These are phyloP conservation scores for Boletus reticuloceps DNA, from an alignment of 768 basidiomycete species.

Conservation along the genomic window DNA sequence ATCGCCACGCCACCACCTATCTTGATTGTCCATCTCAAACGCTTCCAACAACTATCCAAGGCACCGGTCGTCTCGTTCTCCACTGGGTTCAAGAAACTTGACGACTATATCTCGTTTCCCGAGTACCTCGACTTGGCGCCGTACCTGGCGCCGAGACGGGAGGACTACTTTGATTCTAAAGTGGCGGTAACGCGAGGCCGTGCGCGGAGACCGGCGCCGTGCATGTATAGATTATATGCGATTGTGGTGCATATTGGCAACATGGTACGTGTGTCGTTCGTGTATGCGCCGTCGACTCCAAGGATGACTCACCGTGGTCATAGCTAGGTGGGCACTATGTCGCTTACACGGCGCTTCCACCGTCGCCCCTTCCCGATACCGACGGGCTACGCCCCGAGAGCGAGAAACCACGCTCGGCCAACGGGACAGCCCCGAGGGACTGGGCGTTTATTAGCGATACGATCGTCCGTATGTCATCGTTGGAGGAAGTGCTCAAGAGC, in stretches of 20 bases:
- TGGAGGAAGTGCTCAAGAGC: constrained; percentile 88
- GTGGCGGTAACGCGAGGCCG: constrained; percentile 23
- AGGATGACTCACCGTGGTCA: neutral
- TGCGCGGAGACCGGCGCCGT: constrained; percentile 33
- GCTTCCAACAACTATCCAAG: constrained; percentile 85
- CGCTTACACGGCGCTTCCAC: constrained; percentile 75
- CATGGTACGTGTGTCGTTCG: constrained; percentile 54
- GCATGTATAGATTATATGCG: constrained; percentile 71
- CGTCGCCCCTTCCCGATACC: constrained; percentile 21
- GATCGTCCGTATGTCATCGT: constrained; percentile 68
- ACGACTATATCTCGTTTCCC: constrained; percentile 90
- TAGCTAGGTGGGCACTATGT: constrained; percentile 90
- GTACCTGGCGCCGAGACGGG: constrained; percentile 79
- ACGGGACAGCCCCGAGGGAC: constrained; percentile 38
- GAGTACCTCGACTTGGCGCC: constrained; percentile 82
- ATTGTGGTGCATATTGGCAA: constrained; percentile 86
- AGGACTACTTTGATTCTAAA: constrained; percentile 58
- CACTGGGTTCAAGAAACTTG: constrained; percentile 81
- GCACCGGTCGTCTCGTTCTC: constrained; percentile 60
- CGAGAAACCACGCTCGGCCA: constrained; percentile 8
- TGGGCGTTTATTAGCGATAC: constrained; percentile 97
- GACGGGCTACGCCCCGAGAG: constrained; percentile 4
- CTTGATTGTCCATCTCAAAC: constrained; percentile 89
- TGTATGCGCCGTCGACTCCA: neutral
- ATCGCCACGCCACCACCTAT: constrained; percentile 83